phyloP scores from a whole-genome alignment of 495 filamentous ascomycete genomes.

The Penicillium soppii region DNA sequence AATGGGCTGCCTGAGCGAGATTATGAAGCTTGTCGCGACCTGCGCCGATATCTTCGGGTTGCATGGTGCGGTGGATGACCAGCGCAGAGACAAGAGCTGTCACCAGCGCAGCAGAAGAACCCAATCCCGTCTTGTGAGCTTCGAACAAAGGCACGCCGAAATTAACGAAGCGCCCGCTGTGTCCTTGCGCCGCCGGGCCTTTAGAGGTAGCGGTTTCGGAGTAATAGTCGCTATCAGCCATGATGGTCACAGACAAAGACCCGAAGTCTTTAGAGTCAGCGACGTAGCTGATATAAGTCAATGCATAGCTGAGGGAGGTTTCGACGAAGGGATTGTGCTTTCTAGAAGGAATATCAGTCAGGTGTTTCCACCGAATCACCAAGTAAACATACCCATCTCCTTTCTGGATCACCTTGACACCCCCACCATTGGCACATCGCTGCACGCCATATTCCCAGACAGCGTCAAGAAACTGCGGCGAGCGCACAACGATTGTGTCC shows the following conservation, averaged over 20 bases:
- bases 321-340: slow-evolving; percentile 82
- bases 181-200: slow-evolving; percentile 19
- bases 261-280: slow-evolving; percentile 56
- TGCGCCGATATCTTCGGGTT: slow-evolving; percentile 54
- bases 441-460: slow-evolving; percentile 82
- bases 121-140: slow-evolving; percentile 95
- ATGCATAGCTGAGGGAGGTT: slow-evolving; percentile 80
- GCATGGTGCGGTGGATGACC: slow-evolving; percentile 74
- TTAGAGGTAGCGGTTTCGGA: slow-evolving; percentile 60
- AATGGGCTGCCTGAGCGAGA: slow-evolving; percentile 88
- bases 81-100: slow-evolving; percentile 85
- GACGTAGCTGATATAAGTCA: slow-evolving; percentile 71
- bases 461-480: slow-evolving; percentile 85
- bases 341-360: slow-evolving; percentile 16
- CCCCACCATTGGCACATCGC: slow-evolving; percentile 65
- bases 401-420: slow-evolving; percentile 71
- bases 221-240: slow-evolving; percentile 96
- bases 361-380: not conserved
- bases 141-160: slow-evolving; percentile 72
- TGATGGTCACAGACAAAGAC: slow-evolving; percentile 75
- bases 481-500: slow-evolving; percentile 70
- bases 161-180: slow-evolving; percentile 61
- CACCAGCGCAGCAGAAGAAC: slow-evolving; percentile 91
- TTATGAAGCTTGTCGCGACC: slow-evolving; percentile 71
- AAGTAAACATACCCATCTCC: slow-evolving; percentile 65